phyloP scores from a whole-genome alignment of 257 asterid genomes.

The Ajuga chamaepitys region DNA sequence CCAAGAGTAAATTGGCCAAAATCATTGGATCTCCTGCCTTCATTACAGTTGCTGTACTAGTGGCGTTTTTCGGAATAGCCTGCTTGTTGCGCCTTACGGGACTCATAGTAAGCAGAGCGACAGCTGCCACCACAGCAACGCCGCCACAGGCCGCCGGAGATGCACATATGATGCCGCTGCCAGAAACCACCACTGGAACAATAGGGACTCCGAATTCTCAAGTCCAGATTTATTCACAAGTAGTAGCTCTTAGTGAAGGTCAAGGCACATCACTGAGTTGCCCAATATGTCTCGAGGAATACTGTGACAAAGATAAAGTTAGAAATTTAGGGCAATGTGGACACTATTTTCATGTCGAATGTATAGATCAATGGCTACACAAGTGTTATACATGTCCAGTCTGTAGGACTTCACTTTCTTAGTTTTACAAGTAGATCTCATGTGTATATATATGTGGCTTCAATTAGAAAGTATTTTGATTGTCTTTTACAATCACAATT shows the following conservation, averaged over 20 bases:
- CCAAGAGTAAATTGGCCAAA: constrained; percentile 9
- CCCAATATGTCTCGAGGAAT: constrained; percentile 36
- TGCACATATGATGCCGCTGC: constrained; percentile 2
- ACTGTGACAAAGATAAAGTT: constrained; percentile 10
- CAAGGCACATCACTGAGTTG: constrained; percentile 14
- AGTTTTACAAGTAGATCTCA: no score
- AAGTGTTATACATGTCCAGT: constrained; percentile 25
- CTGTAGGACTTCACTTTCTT: constrained; percentile 19
- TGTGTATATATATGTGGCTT: no score
- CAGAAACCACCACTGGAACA: background rate
- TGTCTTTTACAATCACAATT: no score
- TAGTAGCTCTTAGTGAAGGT: constrained; percentile 2
- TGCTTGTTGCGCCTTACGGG: constrained; percentile 6
- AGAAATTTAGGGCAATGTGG: constrained; percentile 19
- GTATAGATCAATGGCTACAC: constrained; percentile 28
- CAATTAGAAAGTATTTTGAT: no score
- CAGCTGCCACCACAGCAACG: background rate
- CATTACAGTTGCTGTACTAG: constrained; percentile 12
- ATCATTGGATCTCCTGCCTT: constrained; percentile 19
- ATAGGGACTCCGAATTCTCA: constrained; percentile 8
- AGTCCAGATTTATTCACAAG: constrained; percentile 12
- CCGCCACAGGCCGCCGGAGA: background rate
- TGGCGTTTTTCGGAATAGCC: constrained; percentile 17
- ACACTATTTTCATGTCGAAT: constrained; percentile 30
- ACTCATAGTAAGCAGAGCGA: background rate